Evolutionary conservation across 2,329 filamentous ascomycete genomes (phyloP), one percentile per base, ranked within the genome.

Genomic region (Emericellopsis cladophorae): DNA sequence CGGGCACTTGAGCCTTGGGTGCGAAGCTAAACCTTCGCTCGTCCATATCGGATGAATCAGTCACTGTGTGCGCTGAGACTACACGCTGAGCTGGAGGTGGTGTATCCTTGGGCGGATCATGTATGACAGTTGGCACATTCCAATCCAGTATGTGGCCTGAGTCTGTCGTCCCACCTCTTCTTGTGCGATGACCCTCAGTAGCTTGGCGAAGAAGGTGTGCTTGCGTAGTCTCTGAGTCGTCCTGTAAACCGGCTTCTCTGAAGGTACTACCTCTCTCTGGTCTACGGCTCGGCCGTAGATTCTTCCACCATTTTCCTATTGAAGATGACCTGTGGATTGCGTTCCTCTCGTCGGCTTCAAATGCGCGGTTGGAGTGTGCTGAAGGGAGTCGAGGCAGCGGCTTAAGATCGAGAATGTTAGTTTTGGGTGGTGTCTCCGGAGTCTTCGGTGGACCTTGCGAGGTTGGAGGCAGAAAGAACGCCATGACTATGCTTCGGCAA

Each of bases 261-360:
- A 55, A 42, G 1, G 71, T 74, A 9, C 70, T 65, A 16, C 72
- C 70, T 24, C 64, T 62, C 45, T 76, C 72, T 1, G 67, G 59
- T 7, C 64, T 66, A 42, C 65, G 61, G 45, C 63, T 69, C 0
- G 72, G 71, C 9, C 72, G 54, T 3, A 74, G 57, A 40, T 54
- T 67, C 42, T 53, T 64, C 39, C 73, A 51, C 49, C 68, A 66
- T 38, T 54, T 54, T 14, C 58, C 47, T 15, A 68, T 45, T 5
- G 65, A 65, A 16, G 42, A 32, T 12, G 36, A 18, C 21, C 21
- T 34, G 18, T 34, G 26, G 7, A 7, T 3, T 29, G 26, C 26
- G 12, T 29, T 9, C 26, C 8, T 4, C 12, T 29, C 9, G 12
- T 29, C 6, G 8, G 24, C 24, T 26, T 12, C 26, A 29, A 7